Percentiles rank a stretch among this genome's conserved stretches.
Conservation (phyloP, 495 filamentous ascomycete genomes). For the Penicilliopsis zonata region DNA sequence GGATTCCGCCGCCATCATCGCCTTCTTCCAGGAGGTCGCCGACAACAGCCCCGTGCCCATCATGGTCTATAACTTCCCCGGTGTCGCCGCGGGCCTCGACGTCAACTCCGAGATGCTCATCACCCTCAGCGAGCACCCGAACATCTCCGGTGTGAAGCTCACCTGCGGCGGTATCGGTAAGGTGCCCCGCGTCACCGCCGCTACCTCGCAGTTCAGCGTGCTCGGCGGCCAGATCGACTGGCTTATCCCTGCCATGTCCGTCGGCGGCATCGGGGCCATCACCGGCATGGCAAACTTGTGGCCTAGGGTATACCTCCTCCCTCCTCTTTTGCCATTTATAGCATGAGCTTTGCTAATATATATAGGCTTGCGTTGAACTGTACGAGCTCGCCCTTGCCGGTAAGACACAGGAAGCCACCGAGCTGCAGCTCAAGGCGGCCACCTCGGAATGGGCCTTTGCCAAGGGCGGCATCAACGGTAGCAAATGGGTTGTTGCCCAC, state of each 20-base stretch:
- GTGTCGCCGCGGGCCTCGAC: slow-evolving; percentile 7
- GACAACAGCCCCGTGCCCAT: slow-evolving; percentile 61
- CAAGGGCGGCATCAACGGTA: slow-evolving; percentile 29
- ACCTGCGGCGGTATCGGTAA: slow-evolving; percentile 22
- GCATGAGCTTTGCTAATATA: background rate
- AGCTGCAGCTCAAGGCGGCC: slow-evolving; percentile 21
- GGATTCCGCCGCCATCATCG: slow-evolving; percentile 37
- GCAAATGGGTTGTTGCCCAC: slow-evolving; percentile 28
- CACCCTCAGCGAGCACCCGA: slow-evolving; percentile 11
- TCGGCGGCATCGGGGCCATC: slow-evolving; percentile 14
- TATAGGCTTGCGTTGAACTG: slow-evolving; percentile 16
- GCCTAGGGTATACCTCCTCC: slow-evolving; percentile 5
- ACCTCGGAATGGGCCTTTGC: slow-evolving; percentile 27
- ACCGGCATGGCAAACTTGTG: slow-evolving; percentile 18
- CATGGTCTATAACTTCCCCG: slow-evolving; percentile 64
- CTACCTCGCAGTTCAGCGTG: slow-evolving; percentile 8
- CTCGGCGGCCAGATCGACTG: slow-evolving; percentile 17
- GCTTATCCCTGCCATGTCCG: slow-evolving; percentile 12
- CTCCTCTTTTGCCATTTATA: background rate
- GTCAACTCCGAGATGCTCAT: slow-evolving; percentile 19
- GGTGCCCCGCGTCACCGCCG: slow-evolving; percentile 9
- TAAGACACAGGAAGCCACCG: slow-evolving; percentile 20
- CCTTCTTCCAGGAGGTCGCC: slow-evolving; percentile 63
- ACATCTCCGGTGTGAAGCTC: slow-evolving; percentile 26
- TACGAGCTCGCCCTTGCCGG: slow-evolving; percentile 20